These are phyloP conservation scores for Colletotrichum tanaceti DNA, from an alignment of 2,329 filamentous ascomycete genomes.

Conservation along the genomic window DNA sequence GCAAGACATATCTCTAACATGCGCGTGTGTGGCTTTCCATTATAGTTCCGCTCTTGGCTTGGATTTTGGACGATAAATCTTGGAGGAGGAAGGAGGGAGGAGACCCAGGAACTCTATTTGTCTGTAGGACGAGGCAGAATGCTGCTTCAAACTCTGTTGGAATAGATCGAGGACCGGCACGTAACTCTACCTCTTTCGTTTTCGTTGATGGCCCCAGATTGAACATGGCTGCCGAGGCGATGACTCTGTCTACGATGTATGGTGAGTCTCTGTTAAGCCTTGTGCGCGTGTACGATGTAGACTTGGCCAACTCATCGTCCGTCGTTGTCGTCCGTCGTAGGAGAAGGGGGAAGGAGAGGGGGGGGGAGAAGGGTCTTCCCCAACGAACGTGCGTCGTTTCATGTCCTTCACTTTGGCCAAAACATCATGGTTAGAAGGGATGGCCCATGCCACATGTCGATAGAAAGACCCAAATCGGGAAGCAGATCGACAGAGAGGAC, in stretches of 20 bases:
- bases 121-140: neutral
- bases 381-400: constrained; percentile 33
- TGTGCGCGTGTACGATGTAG: no score
- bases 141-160: neutral
- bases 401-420: constrained; percentile 34
- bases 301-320: no score
- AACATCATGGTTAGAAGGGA: constrained; percentile 23
- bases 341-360: neutral
- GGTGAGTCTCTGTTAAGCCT: neutral
- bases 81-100: neutral
- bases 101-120: constrained; percentile 9
- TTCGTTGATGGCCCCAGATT: neutral
- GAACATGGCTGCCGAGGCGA: constrained; percentile 15
- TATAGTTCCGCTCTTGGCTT: constrained; percentile 27
- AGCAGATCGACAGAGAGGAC: neutral
- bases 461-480: neutral
- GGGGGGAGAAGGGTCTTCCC: constrained; percentile 20
- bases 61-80: constrained; percentile 5
- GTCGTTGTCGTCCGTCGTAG: neutral
- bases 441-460: constrained; percentile 7
- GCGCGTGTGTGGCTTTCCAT: constrained; percentile 1
- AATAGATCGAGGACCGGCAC: neutral
- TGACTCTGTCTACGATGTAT: constrained; percentile 11
- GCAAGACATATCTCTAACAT: constrained; percentile 17
- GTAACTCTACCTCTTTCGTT: neutral